These are phyloP conservation scores for Dactylellina parvicollis DNA, from an alignment of 2,329 filamentous ascomycete species.

Conservation along the genomic window DNA sequence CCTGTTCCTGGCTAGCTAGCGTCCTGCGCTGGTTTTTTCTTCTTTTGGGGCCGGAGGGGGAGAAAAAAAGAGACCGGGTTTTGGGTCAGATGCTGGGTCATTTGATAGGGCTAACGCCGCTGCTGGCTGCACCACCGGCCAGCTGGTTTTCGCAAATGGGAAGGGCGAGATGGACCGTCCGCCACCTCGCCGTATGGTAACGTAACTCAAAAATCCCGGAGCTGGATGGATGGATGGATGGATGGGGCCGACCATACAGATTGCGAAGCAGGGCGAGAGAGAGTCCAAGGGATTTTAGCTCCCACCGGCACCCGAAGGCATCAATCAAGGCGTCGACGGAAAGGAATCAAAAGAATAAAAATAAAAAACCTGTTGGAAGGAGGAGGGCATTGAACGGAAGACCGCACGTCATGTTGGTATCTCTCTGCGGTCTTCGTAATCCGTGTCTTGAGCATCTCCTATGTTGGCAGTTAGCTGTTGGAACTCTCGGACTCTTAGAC, in stretches of 20 bases:
- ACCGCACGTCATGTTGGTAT: slow-evolving; percentile 46
- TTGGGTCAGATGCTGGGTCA: slow-evolving; percentile 50
- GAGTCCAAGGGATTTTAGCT: slow-evolving; percentile 4
- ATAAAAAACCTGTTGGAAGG: slow-evolving; percentile 39
- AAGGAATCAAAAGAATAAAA: no score
- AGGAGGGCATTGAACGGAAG: slow-evolving; percentile 46
- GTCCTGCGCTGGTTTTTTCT: slow-evolving; percentile 8
- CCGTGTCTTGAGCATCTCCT: slow-evolving; percentile 3
- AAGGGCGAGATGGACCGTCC: slow-evolving; percentile 20
- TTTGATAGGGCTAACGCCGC: slow-evolving; percentile 52
- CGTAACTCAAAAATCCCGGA: slow-evolving; percentile 49
- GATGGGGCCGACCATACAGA: neutral
- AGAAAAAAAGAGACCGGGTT: slow-evolving; percentile 49
- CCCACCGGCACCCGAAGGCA: slow-evolving; percentile 29
- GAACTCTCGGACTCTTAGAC: no score
- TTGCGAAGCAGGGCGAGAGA: neutral
- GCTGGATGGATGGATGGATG: slow-evolving; percentile 8
- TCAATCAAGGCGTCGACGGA: no score
- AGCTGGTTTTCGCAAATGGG: slow-evolving; percentile 48
- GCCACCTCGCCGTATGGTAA: slow-evolving; percentile 53
- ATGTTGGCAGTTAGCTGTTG: slow-evolving; percentile 21
- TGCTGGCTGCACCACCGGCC: slow-evolving; percentile 24
- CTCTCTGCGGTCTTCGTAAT: slow-evolving; percentile 3
- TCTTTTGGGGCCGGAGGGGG: no score
- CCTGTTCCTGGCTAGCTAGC: slow-evolving; percentile 39